phyloP scores from a whole-genome alignment of 371 early-diverging fungal species.

The Apophysomyces trapeziformis region DNA sequence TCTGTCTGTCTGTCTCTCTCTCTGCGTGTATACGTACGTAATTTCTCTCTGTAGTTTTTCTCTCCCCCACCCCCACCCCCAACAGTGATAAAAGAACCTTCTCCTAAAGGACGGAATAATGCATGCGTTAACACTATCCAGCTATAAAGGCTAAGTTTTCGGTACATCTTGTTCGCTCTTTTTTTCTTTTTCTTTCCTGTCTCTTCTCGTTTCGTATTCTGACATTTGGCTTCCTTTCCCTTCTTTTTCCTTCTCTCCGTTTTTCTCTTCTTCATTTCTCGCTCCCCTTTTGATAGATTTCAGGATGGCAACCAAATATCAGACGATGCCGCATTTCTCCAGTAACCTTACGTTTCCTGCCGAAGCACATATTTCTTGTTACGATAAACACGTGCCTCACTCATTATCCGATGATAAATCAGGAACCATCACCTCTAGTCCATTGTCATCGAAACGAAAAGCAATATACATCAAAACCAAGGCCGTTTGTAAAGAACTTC shows the following conservation, averaged over 20 bases:
- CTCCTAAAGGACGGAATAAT: not conserved
- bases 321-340: not conserved
- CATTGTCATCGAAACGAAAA: not conserved
- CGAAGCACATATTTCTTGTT: not conserved
- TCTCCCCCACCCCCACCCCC: not conserved
- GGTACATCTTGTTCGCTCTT: not conserved
- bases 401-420: slow-evolving; percentile 1
- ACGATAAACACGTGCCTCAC: not conserved
- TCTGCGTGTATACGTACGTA: too few relatives aligned
- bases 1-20: too few relatives aligned
- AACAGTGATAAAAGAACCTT: not conserved
- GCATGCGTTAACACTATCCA: not conserved
- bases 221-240: not conserved
- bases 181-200: too few relatives aligned
- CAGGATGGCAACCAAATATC: not conserved
- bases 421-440: not conserved
- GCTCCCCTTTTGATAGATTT: not conserved
- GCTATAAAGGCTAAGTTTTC: not conserved
- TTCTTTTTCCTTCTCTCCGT: not conserved
- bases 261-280: not conserved
- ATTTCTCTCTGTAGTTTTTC: too few relatives aligned
- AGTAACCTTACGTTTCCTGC: not conserved
- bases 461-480: not conserved
- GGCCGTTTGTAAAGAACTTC: not conserved
- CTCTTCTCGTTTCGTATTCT: too few relatives aligned